Base-by-base conservation (phyloP, 257 asterid species). In the Datura wrightii region DNA sequence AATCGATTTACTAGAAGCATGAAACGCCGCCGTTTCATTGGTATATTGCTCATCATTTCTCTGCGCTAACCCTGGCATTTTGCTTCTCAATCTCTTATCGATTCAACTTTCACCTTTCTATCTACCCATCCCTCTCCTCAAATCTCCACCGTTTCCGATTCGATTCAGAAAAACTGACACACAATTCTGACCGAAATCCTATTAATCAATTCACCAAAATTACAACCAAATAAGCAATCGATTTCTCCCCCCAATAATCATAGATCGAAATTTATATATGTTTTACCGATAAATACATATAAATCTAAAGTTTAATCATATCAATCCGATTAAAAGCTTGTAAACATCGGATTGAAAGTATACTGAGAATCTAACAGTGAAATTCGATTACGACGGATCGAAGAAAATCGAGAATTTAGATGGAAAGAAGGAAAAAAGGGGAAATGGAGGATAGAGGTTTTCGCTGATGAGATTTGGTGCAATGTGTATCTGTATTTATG, bases 41-140 rank as follows among this genome's bases (percentile, higher is more conserved):
- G 84, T 89, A 62, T 52, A 79, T 78, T 84, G 83, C n/a, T 85
- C 85, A 88, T 88, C 85, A 91, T 89, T 89, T 84, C 83, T 90
- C 90, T 92, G 90, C 86, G 93, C 91, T 88, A 94, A 83, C 81
- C 93, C 98, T 37, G 98, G 99, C 99, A 97, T 97, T 90, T 88
- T 56, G 44, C 87, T 39, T 19, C 85, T 87, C 86, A 91, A 90
- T 83, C 84, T 54, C 88, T 84, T 74, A 46, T 69, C 50, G 82
- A 88, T 89, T 71, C 92, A 90, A 89, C 74, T 89, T 86, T 88
- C 83, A 94, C n/a, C 74, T 13, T 36, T 66, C 74, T 14, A 63
- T 63, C 71, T 63, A 63, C 8, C 71, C 53, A 69, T 41, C 71
- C 53, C 86, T 90, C 87, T 15, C 84, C 83, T 53, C 85, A 83